phyloP scores from a whole-genome alignment of 768 basidiomycete species.

The Boletus rubescentipes region DNA sequence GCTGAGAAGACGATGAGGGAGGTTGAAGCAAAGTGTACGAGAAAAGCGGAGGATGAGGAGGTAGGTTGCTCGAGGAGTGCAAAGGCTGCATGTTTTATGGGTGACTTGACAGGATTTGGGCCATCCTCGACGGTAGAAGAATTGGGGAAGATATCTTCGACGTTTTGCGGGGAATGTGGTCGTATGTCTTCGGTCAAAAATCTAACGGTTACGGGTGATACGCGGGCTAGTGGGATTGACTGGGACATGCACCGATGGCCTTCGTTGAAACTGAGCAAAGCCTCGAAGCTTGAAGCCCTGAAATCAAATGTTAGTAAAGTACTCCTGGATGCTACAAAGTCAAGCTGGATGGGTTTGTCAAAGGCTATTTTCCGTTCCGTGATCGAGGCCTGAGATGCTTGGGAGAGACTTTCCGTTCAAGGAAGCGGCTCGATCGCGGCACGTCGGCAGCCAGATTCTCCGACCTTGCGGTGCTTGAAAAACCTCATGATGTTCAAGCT shows the following conservation, averaged over 20 bases:
- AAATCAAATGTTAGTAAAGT: background rate
- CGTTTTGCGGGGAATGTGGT: constrained; percentile 32
- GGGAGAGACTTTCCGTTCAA: background rate
- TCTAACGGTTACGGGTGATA: constrained; percentile 28
- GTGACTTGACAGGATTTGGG: constrained; percentile 29
- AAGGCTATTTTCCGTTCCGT: background rate
- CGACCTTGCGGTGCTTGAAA: too few species aligned
- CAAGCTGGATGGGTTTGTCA: background rate
- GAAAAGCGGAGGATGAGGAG: constrained; percentile 72
- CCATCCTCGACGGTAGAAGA: constrained; percentile 35
- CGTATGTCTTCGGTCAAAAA: constrained; percentile 47
- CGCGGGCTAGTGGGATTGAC: constrained; percentile 29
- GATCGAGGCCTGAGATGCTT: too few species aligned
- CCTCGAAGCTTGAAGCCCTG: background rate
- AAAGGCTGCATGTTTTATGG: constrained; percentile 66
- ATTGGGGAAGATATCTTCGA: constrained; percentile 41
- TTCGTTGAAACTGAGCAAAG: background rate
- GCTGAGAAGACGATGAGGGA: constrained; percentile 73
- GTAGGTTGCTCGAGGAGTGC: constrained; percentile 79
- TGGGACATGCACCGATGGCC: constrained; percentile 25
- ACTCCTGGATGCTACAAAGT: too few species aligned
- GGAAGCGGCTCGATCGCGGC: too few species aligned
- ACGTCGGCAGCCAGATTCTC: too few species aligned
- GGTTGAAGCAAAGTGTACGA: constrained; percentile 70
- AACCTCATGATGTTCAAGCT: too few species aligned